Evolutionary conservation across 345 rosid genomes (phyloP), one percentile per base, ranked within the genome.

Genomic region (Lepidium sativum): DNA sequence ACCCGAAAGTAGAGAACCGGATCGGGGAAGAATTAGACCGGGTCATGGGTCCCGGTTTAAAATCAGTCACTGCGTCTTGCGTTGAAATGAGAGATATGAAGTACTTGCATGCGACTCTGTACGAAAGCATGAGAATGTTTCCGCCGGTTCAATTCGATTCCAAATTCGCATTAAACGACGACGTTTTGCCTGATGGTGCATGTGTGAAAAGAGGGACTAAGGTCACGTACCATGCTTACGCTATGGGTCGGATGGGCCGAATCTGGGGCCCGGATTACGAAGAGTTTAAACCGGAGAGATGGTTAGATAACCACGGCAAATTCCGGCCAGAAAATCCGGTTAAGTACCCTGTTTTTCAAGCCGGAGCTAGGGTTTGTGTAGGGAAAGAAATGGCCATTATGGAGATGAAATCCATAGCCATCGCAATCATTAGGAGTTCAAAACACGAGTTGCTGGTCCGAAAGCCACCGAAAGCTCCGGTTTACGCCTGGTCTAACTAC

Each of bases 121-220:
- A 81, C 18, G 97, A 86, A 48, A 77, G 85, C 61, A 33, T 89
- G 82, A 80, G 97, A 49, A 61, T 86, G 8, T 81, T 33, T 57
- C 97, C 97, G 0, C 97, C 97, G 1, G 84, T 89, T 32, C 97
- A 86, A 54, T 85, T 85, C 34, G 95, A 86, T 33, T 86, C 95
- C 6, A 86, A 89, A 70, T 86, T 85, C 43, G 77, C 88, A 0
- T 41, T 62, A 44, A 78, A 79, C 43, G 85, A 86, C 13, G 97
- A 89, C 67, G 47, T 83, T 16, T 40, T 89, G 38, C 67, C 89
- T 2, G 97, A 89, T 14, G 84, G 80, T 10, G 84, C 82, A 4
- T 60, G 57, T 14, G 84, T 89, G 20, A 80, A 54, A 44, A 74
- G 58, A 23, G 95, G 97, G 31, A 84, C 89, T 1, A 77, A 86